Percentiles rank a stretch among this genome's conserved stretches.
Evolutionary conservation across 2,329 filamentous ascomycete species (phyloP).

Genomic region (Fusarium tricinctum): DNA sequence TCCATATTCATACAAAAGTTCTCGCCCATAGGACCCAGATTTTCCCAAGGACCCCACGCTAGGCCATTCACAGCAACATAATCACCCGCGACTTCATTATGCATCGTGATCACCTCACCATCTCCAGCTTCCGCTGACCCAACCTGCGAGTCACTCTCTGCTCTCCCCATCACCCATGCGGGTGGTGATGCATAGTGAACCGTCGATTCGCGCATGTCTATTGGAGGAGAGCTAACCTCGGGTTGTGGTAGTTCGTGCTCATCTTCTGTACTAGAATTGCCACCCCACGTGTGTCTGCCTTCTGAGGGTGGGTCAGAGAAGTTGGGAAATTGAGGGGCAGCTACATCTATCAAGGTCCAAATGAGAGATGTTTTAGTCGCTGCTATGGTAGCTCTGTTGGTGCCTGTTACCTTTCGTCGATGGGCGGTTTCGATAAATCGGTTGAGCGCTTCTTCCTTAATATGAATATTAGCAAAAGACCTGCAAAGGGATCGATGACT

Average conservation of each 20-base stretch:
- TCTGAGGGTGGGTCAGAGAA: constrained; percentile 7
- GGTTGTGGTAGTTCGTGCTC: not conserved
- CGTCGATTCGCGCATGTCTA: constrained; percentile 38
- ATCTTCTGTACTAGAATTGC: rapidly evolving
- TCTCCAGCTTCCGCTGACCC: not conserved
- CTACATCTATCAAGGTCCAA: constrained; percentile 30
- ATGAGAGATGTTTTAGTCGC: constrained; percentile 16
- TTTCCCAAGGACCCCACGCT: constrained; percentile 40
- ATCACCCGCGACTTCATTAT: not conserved
- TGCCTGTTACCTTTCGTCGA: not conserved
- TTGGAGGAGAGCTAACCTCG: constrained; percentile 1
- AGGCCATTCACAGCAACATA: constrained; percentile 4
- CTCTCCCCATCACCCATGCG: constrained; percentile 12
- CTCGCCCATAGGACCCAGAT: constrained; percentile 13
- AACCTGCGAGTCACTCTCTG: not conserved
- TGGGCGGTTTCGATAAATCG: constrained; percentile 23
- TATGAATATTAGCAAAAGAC: not conserved
- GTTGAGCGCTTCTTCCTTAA: constrained; percentile 1
- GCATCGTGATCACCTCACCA: rapidly evolving
- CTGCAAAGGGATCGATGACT: not conserved
- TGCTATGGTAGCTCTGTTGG: too few relatives aligned
- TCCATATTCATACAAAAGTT: constrained; percentile 17
- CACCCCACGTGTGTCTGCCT: not conserved
- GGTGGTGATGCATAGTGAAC: constrained; percentile 39
- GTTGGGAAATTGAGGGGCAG: constrained; percentile 30